A percentile compares a stretch with the other conserved stretches of the same genome.
phyloP scores from a whole-genome alignment of 345 rosid genomes.

The Tarenaya hassleriana region DNA sequence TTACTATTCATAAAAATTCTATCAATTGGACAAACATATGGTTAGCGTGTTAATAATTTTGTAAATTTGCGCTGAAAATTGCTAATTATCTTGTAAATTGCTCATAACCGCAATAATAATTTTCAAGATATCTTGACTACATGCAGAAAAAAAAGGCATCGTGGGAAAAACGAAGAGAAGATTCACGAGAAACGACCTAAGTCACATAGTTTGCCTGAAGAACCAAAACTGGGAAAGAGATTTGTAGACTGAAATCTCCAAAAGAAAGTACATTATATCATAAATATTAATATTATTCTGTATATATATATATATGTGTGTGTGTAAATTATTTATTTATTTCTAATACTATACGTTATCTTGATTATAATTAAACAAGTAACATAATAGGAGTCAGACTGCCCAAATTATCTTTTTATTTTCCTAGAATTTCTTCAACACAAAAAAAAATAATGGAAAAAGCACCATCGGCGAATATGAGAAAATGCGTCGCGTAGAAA shows the following conservation, averaged over 20 bases:
- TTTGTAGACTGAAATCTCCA: conserved; percentile 2
- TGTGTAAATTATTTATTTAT: neutral
- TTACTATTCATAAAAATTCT: too few relatives aligned
- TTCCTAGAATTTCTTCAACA: neutral
- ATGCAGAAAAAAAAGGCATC: neutral
- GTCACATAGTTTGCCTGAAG: conserved; percentile 16
- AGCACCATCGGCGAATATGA: neutral
- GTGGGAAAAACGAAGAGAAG: conserved; percentile 10
- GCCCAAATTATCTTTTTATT: neutral
- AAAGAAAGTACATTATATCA: conserved; percentile 3
- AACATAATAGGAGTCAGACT: conserved; percentile 1
- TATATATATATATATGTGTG: neutral
- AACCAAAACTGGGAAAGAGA: conserved; percentile 4
- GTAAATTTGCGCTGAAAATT: neutral
- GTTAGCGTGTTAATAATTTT: too few relatives aligned
- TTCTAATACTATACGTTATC: conserved; percentile 5
- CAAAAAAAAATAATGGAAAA: neutral
- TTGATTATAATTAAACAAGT: conserved; percentile 19
- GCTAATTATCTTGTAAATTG: neutral
- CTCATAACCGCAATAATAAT: neutral
- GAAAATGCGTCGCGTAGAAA: conserved; percentile 26
- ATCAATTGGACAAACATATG: too few relatives aligned
- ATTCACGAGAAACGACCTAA: conserved; percentile 25
- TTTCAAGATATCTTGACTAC: neutral
- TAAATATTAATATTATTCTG: conserved; percentile 11